Conservation (phyloP, 2,329 filamentous ascomycete genomes). For the Pseudodiploospora longispora region DNA sequence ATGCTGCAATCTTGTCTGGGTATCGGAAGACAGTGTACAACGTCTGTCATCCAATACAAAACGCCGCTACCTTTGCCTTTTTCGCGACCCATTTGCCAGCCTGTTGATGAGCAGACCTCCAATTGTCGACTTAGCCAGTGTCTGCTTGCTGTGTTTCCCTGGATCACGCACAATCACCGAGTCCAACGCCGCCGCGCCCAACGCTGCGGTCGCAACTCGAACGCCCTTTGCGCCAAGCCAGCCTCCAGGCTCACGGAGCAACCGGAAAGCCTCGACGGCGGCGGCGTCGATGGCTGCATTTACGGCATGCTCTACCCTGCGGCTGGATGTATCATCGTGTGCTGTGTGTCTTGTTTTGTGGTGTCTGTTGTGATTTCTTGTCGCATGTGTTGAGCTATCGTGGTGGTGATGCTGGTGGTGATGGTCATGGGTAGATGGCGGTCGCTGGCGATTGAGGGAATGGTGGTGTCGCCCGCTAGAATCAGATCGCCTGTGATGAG, state of each 20-base stretch:
- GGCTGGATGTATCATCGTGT: not conserved
- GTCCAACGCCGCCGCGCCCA: slow-evolving; percentile 32
- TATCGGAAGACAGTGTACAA: too few species aligned
- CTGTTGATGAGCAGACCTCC: slow-evolving; percentile 15
- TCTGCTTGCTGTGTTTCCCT: slow-evolving; percentile 12
- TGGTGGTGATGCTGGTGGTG: not conserved
- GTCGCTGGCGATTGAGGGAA: not conserved
- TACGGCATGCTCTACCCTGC: slow-evolving; percentile 19
- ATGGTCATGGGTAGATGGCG: not conserved
- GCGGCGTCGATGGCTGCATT: slow-evolving; percentile 28
- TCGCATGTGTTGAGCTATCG: too few species aligned
- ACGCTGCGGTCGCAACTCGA: slow-evolving; percentile 30
- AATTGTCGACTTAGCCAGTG: slow-evolving; percentile 12
- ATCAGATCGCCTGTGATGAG: not conserved
- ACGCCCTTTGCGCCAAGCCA: slow-evolving; percentile 32
- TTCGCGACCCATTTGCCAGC: slow-evolving; percentile 13
- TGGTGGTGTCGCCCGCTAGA: not conserved
- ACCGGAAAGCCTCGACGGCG: slow-evolving; percentile 28
- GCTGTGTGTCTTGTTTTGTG: not conserved
- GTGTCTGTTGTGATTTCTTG: not conserved
- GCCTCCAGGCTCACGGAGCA: slow-evolving; percentile 29
- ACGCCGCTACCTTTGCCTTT: not conserved
- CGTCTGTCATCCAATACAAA: too few species aligned
- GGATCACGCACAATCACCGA: slow-evolving; percentile 17
- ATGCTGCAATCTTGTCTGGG: too few species aligned